phyloP scores from a whole-genome alignment of 2,329 filamentous ascomycete species.

The Diaporthe nobilis region DNA sequence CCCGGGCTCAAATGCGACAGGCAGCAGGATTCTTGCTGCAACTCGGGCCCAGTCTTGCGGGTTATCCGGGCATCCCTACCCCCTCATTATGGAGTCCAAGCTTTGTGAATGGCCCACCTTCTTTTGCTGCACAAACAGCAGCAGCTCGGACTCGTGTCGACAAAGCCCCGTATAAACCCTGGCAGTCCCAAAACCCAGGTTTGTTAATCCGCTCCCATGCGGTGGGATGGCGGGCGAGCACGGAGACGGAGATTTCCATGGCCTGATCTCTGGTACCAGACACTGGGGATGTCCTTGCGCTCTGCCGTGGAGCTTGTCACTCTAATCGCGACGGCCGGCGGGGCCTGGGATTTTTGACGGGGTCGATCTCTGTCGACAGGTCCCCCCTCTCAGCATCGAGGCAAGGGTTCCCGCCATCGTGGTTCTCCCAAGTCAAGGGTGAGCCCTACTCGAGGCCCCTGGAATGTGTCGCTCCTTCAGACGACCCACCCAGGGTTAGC shows the following conservation, averaged over 20 bases:
- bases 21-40: conserved; percentile 21
- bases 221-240: conserved; percentile 20
- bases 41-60: not conserved
- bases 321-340: conserved; percentile 37
- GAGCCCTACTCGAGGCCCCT: conserved; percentile 23
- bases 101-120: conserved; percentile 3
- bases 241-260: conserved; percentile 30
- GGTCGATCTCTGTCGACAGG: conserved; percentile 31
- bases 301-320: conserved; percentile 37
- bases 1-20: conserved; percentile 11
- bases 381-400: conserved; percentile 27
- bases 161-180: conserved; percentile 20
- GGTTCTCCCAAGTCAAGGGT: conserved; percentile 26
- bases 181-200: not conserved
- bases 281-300: conserved; percentile 9
- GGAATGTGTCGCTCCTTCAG: conserved; percentile 23
- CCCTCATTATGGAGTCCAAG: conserved; percentile 18
- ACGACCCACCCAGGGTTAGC: conserved; percentile 14
- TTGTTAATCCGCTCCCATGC: conserved; percentile 4
- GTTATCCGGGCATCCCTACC: conserved; percentile 11
- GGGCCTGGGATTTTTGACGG: conserved; percentile 19
- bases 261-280: conserved; percentile 28
- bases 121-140: not conserved
- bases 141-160: conserved; percentile 25
- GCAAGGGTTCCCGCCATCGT: conserved; percentile 35